Base-by-base conservation (phyloP, 1,284 basidiomycete genomes). In the Inonotus hispidus region DNA sequence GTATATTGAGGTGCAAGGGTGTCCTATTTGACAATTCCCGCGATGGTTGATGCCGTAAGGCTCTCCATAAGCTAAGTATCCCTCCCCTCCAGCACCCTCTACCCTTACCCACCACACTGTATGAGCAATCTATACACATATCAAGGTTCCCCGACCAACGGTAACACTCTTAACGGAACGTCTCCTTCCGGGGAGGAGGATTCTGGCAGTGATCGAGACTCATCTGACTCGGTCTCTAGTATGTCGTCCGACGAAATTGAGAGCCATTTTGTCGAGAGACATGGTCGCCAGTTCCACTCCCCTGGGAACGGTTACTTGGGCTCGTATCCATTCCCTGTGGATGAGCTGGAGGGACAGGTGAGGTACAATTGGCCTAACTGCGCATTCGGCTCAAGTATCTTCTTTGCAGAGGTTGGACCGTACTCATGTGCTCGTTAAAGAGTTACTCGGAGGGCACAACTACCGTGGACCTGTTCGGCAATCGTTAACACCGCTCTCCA, bases 291-390 rank as follows among this genome's bases (percentile, higher is more conserved):
- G 70, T 90, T 84, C 74, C 82, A 83, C 77, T 84, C 85, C 69
- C 80, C 82, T 77, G 74, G 74, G 73, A 68, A 53, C 32, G 50
- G 47, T 13, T 29, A 62, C 14, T 75, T 74, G 61, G 74, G 72
- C 63, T 82, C 81, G 59, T 89, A 89, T 69, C 84, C 83, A 29
- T 72, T 90, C 58, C 87, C 87, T 50, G 83, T 83, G 4, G 87
- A 90, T 71, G 77, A 78, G 35, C 73, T 74, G 13, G 87, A 90
- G 70, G 82, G 83, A 69, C 71, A 79, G 71, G 87, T 88, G 68
- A 16, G 10, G 56, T 19, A 45, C 32, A n/a, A 50, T 76, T 73
- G 37, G 19, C 38, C 16, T 50, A 53, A 62, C 14, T 38, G n/a
- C 56, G n/a, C 53, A 29, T 39, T 53, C 56, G 25, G 13, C 49